Base-by-base conservation (phyloP, 768 basidiomycete species). In the Naganishia kalamii region DNA sequence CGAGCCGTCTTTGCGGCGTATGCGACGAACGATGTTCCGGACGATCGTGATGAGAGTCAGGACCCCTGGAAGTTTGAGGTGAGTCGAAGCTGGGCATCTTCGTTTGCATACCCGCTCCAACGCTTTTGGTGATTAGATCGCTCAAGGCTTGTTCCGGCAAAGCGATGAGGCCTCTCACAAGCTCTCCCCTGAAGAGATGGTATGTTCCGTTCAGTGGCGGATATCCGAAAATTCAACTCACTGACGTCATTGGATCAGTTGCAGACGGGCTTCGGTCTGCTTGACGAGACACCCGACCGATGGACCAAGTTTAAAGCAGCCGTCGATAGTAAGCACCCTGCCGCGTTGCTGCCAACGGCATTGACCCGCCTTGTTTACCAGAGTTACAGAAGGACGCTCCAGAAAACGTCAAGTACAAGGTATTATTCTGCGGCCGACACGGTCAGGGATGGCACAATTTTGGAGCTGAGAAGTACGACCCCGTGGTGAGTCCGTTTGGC, bases 371-470 rank as follows among this genome's bases (percentile, higher is more conserved):
- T 25, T 21, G 7, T n/a, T 21, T 32, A 33, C 19, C 35, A 63
- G 62, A 63, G 27, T 49, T 63, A 21, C 62, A 63, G 54, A 60
- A 35, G 1, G 46, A 70, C 30, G 76, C 75, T 7, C 65, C 68
- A 10, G 63, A 67, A 15, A 71, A 69, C 6, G 74, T 72, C 17
- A 43, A 69, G 23, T 75, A 74, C 70, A 77, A 76, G 69, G 72
- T 77, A 30, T 65, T 75, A 49, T 76, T 77, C 69, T 62, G 73
- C 29, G 74, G 74, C 1, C 68, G 76, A 27, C 76, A 77, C 49
- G 76, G 75, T 30, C 72, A 77, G 65, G 76, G 76, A 33, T 72
- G 69, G 69, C 76, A 77, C 59, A 77, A 77, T 60, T 70, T 69
- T 43, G 74, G 60, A 2, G 70, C 70, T 17, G 70, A 43, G 27